Evolutionary conservation across 2,329 filamentous ascomycete species (phyloP).

Genomic region (Cercospora janseana): DNA sequence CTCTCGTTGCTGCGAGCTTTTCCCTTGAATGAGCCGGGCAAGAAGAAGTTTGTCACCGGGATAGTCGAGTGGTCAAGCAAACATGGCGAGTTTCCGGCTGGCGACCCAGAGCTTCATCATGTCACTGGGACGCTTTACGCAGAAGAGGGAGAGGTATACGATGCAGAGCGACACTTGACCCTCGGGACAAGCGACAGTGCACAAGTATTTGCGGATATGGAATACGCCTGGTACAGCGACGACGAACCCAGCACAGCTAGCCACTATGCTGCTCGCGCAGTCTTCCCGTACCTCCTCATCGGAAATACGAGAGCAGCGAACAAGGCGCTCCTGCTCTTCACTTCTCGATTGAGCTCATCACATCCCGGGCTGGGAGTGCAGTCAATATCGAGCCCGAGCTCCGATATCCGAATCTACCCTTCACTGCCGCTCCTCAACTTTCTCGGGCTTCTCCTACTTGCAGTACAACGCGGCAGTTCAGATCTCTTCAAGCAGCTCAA

Average conservation of each 20-base stretch:
- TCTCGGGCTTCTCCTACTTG: slow-evolving; percentile 76
- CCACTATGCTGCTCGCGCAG: slow-evolving; percentile 77
- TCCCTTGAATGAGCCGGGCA: slow-evolving; percentile 76
- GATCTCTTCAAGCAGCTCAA: slow-evolving; percentile 80
- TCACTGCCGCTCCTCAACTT: slow-evolving; percentile 95
- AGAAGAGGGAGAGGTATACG: slow-evolving; percentile 89
- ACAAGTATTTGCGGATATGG: slow-evolving; percentile 73
- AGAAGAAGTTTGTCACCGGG: slow-evolving; percentile 88
- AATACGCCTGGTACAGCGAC: slow-evolving; percentile 91
- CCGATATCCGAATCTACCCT: slow-evolving; percentile 77
- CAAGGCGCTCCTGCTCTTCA: slow-evolving; percentile 75
- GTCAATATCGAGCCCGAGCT: slow-evolving; percentile 70
- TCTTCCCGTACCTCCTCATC: slow-evolving; percentile 85
- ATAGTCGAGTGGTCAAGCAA: slow-evolving; percentile 86
- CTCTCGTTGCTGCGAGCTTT: slow-evolving; percentile 80
- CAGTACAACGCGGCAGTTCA: slow-evolving; percentile 72
- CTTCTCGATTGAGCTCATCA: slow-evolving; percentile 59
- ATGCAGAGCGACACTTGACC: slow-evolving; percentile 85
- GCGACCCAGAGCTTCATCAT: slow-evolving; percentile 92
- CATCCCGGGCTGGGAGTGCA: slow-evolving; percentile 69
- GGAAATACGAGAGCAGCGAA: slow-evolving; percentile 90
- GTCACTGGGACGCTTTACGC: slow-evolving; percentile 84
- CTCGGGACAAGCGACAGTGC: slow-evolving; percentile 88
- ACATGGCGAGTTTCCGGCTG: slow-evolving; percentile 81
- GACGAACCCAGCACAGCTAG: slow-evolving; percentile 86